Conservation (phyloP, 2,329 filamentous ascomycete species). For the Sporothrix curviconia region DNA sequence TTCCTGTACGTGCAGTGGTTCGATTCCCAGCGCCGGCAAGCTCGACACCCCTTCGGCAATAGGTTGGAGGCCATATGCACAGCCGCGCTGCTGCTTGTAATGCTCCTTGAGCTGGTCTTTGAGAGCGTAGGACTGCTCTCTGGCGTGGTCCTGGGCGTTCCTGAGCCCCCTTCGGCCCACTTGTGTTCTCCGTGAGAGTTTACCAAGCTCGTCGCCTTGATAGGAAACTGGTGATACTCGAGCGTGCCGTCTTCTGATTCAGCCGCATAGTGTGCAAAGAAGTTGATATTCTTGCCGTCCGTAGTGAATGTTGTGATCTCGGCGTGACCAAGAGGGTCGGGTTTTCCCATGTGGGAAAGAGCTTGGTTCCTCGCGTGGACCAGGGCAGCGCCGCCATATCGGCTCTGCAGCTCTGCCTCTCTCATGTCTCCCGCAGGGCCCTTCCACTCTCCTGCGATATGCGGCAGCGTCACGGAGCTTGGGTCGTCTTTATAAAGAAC, state of each 20-base stretch:
- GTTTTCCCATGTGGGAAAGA: slow-evolving; percentile 18
- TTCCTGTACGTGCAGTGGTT: neutral
- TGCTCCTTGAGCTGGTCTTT: slow-evolving; percentile 11
- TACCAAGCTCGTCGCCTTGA: slow-evolving; percentile 15
- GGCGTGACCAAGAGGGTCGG: slow-evolving; percentile 20
- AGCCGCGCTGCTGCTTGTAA: slow-evolving; percentile 3
- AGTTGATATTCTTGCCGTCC: slow-evolving; percentile 21
- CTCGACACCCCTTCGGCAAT: neutral
- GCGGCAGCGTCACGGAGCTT: slow-evolving; percentile 24
- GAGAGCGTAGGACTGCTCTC: slow-evolving; percentile 12
- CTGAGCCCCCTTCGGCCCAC: slow-evolving; percentile 6
- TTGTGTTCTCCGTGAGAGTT: slow-evolving; percentile 2
- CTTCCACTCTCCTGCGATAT: slow-evolving; percentile 25
- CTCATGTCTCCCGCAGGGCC: slow-evolving; percentile 14
- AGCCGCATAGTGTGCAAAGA: slow-evolving; percentile 24
- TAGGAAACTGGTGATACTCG: slow-evolving; percentile 22
- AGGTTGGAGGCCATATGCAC: neutral
- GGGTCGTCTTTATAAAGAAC: slow-evolving; percentile 17
- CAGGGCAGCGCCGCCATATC: slow-evolving; percentile 24
- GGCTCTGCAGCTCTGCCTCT: slow-evolving; percentile 9
- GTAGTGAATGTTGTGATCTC: slow-evolving; percentile 24
- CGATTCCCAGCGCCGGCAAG: neutral
- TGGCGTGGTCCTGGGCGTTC: slow-evolving; percentile 11
- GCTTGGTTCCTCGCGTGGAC: slow-evolving; percentile 25
- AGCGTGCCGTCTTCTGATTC: neutral